Evolutionary conservation across 345 rosid genomes (phyloP).

Genomic region (Euphorbia tirucalli): DNA sequence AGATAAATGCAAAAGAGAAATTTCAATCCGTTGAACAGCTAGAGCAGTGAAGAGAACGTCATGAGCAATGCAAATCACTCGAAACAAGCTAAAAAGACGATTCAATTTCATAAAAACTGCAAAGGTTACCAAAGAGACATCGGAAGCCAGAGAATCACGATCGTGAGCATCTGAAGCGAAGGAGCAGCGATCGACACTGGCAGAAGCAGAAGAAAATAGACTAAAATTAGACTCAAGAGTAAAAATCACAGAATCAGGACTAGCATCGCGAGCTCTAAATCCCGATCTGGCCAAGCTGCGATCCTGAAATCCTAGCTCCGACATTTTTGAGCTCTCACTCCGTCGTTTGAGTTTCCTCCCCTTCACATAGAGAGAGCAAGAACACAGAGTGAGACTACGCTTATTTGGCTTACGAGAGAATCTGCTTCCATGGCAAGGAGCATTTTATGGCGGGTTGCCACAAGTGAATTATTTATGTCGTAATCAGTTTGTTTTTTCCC

Average conservation of each 20-base stretch:
- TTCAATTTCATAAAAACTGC: background rate
- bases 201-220: conserved; percentile 85
- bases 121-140: conserved; percentile 54
- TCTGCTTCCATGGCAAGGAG: conserved; percentile 3
- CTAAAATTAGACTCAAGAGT: conserved; percentile 78
- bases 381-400: conserved; percentile 1
- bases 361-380: background rate
- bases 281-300: conserved; percentile 37
- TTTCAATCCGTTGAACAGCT: background rate
- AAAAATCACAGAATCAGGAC: conserved; percentile 86
- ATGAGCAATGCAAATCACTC: conserved; percentile 3
- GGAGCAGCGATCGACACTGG: conserved; percentile 89
- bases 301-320: conserved; percentile 40
- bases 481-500: background rate
- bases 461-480: background rate
- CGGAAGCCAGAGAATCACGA: conserved; percentile 66
- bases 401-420: background rate
- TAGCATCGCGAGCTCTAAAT: conserved; percentile 54
- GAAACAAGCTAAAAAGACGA: background rate
- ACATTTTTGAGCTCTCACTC: conserved; percentile 26
- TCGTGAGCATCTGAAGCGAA: conserved; percentile 75
- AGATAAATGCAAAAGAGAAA: background rate
- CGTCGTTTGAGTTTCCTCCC: conserved; percentile 10
- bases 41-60: background rate
- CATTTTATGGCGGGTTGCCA: conserved; percentile 4